phyloP scores from a whole-genome alignment of 768 basidiomycete genomes.

The Mycena vulgaris region DNA sequence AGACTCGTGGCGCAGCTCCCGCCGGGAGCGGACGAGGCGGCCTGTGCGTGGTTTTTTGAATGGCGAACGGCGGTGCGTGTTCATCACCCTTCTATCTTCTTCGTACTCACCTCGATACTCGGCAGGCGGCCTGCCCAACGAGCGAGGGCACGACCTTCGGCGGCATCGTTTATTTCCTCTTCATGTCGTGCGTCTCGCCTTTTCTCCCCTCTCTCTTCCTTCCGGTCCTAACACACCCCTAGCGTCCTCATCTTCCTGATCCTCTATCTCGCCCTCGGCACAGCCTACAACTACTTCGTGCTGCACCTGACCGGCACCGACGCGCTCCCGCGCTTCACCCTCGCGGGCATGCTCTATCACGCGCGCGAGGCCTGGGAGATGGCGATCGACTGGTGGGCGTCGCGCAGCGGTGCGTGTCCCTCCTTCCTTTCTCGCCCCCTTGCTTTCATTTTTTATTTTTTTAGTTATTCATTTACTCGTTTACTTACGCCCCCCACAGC shows the following conservation, averaged over 20 bases:
- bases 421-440: not conserved
- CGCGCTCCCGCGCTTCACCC: conserved; percentile 77
- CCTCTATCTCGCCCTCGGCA: conserved; percentile 77
- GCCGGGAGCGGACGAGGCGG: conserved; percentile 44
- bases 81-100: no score
- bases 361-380: conserved; percentile 56
- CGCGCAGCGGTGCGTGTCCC: conserved; percentile 1
- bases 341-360: conserved; percentile 68
- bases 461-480: no score
- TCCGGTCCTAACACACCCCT: not conserved
- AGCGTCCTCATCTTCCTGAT: conserved; percentile 66
- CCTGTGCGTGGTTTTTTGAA: conserved; percentile 86
- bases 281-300: conserved; percentile 84
- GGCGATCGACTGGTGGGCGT: conserved; percentile 25
- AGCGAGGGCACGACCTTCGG: conserved; percentile 66
- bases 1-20: conserved; percentile 79
- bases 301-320: conserved; percentile 81
- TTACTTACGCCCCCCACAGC: no score
- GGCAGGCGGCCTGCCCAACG: conserved; percentile 22
- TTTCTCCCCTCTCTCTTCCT: not conserved
- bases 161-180: conserved; percentile 69
- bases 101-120: not conserved
- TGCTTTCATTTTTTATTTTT: no score
- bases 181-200: conserved; percentile 68
- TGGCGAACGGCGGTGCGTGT: conserved; percentile 84